Evolutionary conservation across 2,329 filamentous ascomycete genomes (phyloP), one percentile per base, ranked within the genome.

Genomic region (Corinectria fuckeliana): DNA sequence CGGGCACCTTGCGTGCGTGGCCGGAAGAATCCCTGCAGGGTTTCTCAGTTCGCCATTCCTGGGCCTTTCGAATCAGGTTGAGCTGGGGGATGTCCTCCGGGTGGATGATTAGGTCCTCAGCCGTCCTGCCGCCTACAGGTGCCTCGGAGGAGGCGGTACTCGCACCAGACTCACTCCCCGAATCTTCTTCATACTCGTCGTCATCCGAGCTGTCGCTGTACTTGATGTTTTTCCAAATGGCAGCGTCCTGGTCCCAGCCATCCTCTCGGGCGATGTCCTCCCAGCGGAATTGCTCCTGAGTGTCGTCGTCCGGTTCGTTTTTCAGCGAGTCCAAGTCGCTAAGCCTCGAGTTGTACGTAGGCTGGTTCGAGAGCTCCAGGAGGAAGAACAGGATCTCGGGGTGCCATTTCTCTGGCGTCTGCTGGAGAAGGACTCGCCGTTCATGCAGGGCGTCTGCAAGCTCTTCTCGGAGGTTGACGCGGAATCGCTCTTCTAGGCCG

Each of bases 401-500:
- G 5, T 87, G 86, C 84, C 87, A 94, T 75, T 87, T 88, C 41
- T 82, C 71, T 9, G 82, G 32, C 76, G 79, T 50, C 60, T 76
- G 71, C 10, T 82, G 78, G 18, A 97, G 76, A 60, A 88, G 84
- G 36, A 83, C 77, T 13, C 92, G 74, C 32, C 90, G 62, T 50
- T 78, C 72, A 6, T 82, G 78, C 38, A 97, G 76, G 58, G 89
- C 87, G 56, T 93, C 88, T 11, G 92, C 92, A 23, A 97, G 79
- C 36, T 86, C 87, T 68, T 97, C 93, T 62, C 91, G 87, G 70
- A 91, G 89, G 47, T 92, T 83, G 53, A 98, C 83, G 28, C 88
- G 85, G 68, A 97, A 95, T 68, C 94, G 93, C 77, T 98, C 95
- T 66, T 93, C 89, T 3, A 97, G 80, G 1, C 91, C 91, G 48